Evolutionary conservation across 1,139 yeast genomes (phyloP).

Genomic region (Lodderomyces orthopsilosis): DNA sequence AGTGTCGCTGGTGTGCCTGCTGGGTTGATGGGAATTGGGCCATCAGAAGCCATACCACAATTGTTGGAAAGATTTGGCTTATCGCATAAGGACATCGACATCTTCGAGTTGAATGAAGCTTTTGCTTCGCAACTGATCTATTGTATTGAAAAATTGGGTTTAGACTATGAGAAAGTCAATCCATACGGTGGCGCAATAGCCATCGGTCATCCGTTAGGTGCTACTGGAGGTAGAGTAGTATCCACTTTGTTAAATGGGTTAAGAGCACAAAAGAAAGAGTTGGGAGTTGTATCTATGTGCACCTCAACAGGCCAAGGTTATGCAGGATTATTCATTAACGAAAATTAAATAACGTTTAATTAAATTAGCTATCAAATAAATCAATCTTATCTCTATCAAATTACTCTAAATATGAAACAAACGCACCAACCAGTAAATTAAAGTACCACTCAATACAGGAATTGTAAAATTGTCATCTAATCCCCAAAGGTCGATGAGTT

Average conservation of each 20-base stretch:
- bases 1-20: slow-evolving; percentile 37
- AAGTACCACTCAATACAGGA: slow-evolving; percentile 75
- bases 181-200: slow-evolving; percentile 46
- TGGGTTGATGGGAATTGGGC: slow-evolving; percentile 40
- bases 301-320: slow-evolving; percentile 45
- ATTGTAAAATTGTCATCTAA: slow-evolving; percentile 93
- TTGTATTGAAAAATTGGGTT: slow-evolving; percentile 28
- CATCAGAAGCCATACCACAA: slow-evolving; percentile 37
- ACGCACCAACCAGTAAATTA: slow-evolving; percentile 49
- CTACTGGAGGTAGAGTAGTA: slow-evolving; percentile 37
- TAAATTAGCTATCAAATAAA: not conserved
- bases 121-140: slow-evolving; percentile 41
- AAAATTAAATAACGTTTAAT: slow-evolving; percentile 10
- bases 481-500: slow-evolving; percentile 68
- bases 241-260: slow-evolving; percentile 36
- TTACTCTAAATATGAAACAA: slow-evolving; percentile 16
- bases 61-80: slow-evolving; percentile 26
- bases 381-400: not conserved
- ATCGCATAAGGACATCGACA: slow-evolving; percentile 27
- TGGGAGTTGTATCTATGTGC: slow-evolving; percentile 43
- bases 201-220: slow-evolving; percentile 42
- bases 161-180: slow-evolving; percentile 32
- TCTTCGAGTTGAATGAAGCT: slow-evolving; percentile 42
- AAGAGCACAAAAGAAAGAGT: slow-evolving; percentile 24
- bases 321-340: slow-evolving; percentile 36